These are phyloP conservation scores for Phylloporus sp. DNA, from an alignment of 768 basidiomycete genomes.

Conservation along the genomic window DNA sequence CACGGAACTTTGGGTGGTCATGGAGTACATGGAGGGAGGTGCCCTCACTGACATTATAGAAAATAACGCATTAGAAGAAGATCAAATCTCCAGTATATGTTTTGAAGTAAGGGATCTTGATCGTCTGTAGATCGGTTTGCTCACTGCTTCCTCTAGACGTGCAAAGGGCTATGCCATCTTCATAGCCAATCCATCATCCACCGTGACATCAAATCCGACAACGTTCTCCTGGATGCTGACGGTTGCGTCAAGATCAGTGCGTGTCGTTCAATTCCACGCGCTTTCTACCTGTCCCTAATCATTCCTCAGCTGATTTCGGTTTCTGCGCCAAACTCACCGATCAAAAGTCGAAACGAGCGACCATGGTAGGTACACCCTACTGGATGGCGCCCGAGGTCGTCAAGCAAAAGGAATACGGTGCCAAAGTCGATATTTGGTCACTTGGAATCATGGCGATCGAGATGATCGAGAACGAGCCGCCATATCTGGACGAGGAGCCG, in stretches of 20 bases:
- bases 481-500: constrained; percentile 93
- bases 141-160: constrained; percentile 54
- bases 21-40: constrained; percentile 99
- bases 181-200: constrained; percentile 95
- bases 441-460: constrained; percentile 98
- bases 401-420: constrained; percentile 94
- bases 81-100: constrained; percentile 89
- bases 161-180: constrained; percentile 88
- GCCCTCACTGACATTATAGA: constrained; percentile 97
- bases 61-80: constrained; percentile 91
- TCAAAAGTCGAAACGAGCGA: constrained; percentile 93
- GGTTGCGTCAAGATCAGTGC: constrained; percentile 96
- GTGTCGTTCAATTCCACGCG: constrained; percentile 28
- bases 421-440: constrained; percentile 96
- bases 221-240: constrained; percentile 86
- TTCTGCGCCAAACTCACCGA: constrained; percentile 96
- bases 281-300: constrained; percentile 1
- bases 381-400: constrained; percentile 99
- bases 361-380: constrained; percentile 98
- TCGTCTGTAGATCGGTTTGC: not conserved
- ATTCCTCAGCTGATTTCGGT: constrained; percentile 81
- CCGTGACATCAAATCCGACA: constrained; percentile 95
- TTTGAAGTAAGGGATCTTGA: constrained; percentile 62
- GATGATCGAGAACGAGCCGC: constrained; percentile 98
- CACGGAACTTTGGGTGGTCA: constrained; percentile 93